Base-by-base conservation (phyloP, 768 basidiomycete species). In the Clathrus columnatus region DNA sequence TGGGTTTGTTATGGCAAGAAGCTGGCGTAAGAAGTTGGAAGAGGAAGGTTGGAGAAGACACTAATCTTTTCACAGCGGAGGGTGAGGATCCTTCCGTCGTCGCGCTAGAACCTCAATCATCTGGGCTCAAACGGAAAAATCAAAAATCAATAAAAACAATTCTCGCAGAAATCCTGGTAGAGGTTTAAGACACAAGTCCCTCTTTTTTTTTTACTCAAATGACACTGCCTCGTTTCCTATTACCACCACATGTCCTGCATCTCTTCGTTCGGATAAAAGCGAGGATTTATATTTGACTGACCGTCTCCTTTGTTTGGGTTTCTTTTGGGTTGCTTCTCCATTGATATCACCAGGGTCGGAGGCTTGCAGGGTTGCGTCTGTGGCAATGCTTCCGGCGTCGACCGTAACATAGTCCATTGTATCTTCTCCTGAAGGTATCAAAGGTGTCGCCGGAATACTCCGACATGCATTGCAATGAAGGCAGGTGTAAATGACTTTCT, bases 391-490 rank as follows among this genome's bases (percentile, higher is more conserved):
- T 23, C 44, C 23, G 46, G 29, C 17, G 41, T 32, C 17, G 45
- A 45, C 27, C 43, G n/a, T 24, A 21, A 14, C n/a, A 21, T 27
- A 16, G 41, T 43, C 24, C 10, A 41, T 26, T 8, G 18, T 30
- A 18, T 21, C 46, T 5, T 24, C 29, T 27, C 28, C 46, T 45
- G 10, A 27, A 5, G 47, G 17, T 17, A 71, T 54, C 7, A 65
- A 66, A 1, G 82, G 80, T 1, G 84, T 84, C 1, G 85, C 82
- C 0, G 88, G 87, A 36, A 89, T 82, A 20, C 76, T 75, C 51
- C 83, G 79, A n/a, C 72, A 68, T 1, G 72, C 68, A n/a, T 71
- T 68, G 66, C 88, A 91, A 7, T 70, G 63, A 8, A 67, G 68
- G 64, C 88, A 91, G 6, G 73, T 80, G 54, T 83, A 84, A 0